Evolutionary conservation across 306 rosid species (phyloP).

Genomic region (Ormosia semicastrata): DNA sequence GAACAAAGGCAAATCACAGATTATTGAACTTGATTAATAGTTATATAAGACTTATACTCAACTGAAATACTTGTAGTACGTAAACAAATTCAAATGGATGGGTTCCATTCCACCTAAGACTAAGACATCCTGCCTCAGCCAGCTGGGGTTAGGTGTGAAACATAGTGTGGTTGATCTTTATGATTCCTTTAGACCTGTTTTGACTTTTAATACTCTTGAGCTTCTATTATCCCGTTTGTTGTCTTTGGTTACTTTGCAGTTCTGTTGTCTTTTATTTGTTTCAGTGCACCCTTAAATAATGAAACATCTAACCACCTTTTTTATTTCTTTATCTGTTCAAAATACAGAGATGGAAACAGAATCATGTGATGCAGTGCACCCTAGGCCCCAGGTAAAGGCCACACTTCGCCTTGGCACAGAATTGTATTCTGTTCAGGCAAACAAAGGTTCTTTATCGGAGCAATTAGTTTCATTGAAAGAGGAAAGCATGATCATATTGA

Average conservation of each 20-base stretch:
- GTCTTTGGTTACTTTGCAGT: not conserved
- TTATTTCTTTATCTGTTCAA: not conserved
- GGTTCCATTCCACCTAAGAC: not conserved
- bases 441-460: constrained; percentile 56
- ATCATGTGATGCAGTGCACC: constrained; percentile 32
- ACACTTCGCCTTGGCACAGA: constrained; percentile 61
- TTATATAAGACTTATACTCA: not conserved
- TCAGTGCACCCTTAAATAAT: not conserved
- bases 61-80: not conserved
- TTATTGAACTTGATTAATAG: not conserved
- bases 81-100: not conserved
- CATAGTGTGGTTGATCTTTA: not conserved
- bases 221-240: not conserved
- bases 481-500: constrained; percentile 68
- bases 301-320: not conserved
- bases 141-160: not conserved
- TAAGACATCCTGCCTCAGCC: not conserved
- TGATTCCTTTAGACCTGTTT: not conserved
- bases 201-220: not conserved
- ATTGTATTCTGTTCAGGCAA: constrained; percentile 44
- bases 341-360: constrained; percentile 49
- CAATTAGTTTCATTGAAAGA: constrained; percentile 71
- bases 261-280: not conserved
- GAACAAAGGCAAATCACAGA: not conserved
- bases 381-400: constrained; percentile 47